Conservation (phyloP, 352 stramenopile species). For the Phytophthora foliorum region DNA sequence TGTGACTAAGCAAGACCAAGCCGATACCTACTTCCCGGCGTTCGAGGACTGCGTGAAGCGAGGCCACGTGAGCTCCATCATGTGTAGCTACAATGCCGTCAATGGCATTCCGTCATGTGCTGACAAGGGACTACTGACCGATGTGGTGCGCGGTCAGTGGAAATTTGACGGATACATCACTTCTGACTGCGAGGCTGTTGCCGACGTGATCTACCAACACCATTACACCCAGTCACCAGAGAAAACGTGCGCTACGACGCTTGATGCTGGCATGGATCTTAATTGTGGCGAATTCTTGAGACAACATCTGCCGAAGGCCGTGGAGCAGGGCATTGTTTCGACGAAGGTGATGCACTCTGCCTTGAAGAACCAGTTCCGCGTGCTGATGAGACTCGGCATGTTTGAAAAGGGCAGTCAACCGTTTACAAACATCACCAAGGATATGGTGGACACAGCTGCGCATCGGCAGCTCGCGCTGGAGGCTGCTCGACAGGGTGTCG, state of each 20-base stretch:
- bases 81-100: slow-evolving; percentile 97
- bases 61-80: slow-evolving; percentile 84
- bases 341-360: slow-evolving; percentile 69
- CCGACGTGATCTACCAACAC: slow-evolving; percentile 79
- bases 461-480: slow-evolving; percentile 72
- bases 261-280: slow-evolving; percentile 85
- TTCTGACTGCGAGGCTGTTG: slow-evolving; percentile 92
- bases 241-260: slow-evolving; percentile 59
- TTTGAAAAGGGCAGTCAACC: slow-evolving; percentile 86
- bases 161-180: slow-evolving; percentile 94
- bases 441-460: slow-evolving; percentile 58
- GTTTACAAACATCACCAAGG: slow-evolving; percentile 60
- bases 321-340: slow-evolving; percentile 71
- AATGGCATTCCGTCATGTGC: slow-evolving; percentile 94
- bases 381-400: slow-evolving; percentile 91
- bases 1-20: slow-evolving; percentile 88
- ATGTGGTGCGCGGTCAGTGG: slow-evolving; percentile 85
- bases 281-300: slow-evolving; percentile 86
- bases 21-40: slow-evolving; percentile 91
- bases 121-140: slow-evolving; percentile 83
- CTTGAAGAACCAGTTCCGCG: slow-evolving; percentile 82
- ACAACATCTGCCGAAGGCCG: slow-evolving; percentile 66
- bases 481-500: slow-evolving; percentile 77
- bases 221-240: slow-evolving; percentile 81
- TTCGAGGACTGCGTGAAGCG: slow-evolving; percentile 88